Evolutionary conservation across 2,329 filamentous ascomycete genomes (phyloP).

Genomic region (Paracoccidioides brasiliensis): DNA sequence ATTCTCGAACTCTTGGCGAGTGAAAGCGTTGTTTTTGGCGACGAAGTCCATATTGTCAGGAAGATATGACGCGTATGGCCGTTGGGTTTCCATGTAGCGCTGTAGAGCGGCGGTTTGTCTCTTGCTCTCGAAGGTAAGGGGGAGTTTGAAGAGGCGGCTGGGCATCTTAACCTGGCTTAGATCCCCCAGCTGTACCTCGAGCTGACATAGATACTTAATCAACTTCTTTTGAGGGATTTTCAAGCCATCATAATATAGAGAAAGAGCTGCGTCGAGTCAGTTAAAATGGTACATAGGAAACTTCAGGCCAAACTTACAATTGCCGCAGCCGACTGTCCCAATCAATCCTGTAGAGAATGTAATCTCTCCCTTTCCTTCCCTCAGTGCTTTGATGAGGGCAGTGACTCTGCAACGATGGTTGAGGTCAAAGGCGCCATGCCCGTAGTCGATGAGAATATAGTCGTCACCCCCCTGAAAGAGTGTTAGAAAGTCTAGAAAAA

Average conservation of each 20-base stretch:
- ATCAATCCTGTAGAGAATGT: constrained; percentile 31
- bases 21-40: constrained; percentile 42
- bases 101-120: constrained; percentile 39
- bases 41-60: constrained; percentile 49
- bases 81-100: constrained; percentile 49
- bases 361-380: constrained; percentile 21
- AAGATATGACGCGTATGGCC: constrained; percentile 48
- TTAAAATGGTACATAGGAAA: not conserved
- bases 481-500: constrained; percentile 12
- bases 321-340: constrained; percentile 41
- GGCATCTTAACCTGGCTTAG: constrained; percentile 30
- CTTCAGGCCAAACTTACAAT: constrained; percentile 16
- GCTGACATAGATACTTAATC: constrained; percentile 22
- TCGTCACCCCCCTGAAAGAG: constrained; percentile 36
- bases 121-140: constrained; percentile 30
- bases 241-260: constrained; percentile 35
- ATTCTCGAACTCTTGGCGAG: constrained; percentile 35
- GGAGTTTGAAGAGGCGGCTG: constrained; percentile 33
- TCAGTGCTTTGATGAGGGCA: constrained; percentile 39
- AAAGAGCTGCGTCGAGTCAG: constrained; percentile 21
- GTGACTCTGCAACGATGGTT: constrained; percentile 45
- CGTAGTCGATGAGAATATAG: constrained; percentile 46
- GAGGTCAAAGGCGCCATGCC: constrained; percentile 42
- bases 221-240: constrained; percentile 27
- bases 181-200: constrained; percentile 30